These are phyloP conservation scores for Orbilia javanica DNA, from an alignment of 2,329 filamentous ascomycete genomes.

Conservation along the genomic window DNA sequence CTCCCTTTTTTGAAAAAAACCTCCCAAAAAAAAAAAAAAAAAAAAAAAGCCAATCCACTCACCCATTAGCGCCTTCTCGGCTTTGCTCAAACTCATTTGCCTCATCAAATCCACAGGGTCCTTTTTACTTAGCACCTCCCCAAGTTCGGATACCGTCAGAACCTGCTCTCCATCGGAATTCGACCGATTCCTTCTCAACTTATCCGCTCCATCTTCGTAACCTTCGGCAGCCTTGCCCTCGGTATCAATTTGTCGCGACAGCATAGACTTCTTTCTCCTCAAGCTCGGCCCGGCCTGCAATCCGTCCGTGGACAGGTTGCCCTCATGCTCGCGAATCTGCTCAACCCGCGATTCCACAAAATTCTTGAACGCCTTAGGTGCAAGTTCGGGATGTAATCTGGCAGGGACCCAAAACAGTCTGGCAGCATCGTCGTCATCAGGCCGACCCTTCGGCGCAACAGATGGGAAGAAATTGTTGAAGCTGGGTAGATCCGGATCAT, in stretches of 20 bases:
- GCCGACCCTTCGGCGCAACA: slow-evolving; percentile 77
- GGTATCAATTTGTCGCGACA: slow-evolving; percentile 89
- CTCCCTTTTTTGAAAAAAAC: too few species aligned
- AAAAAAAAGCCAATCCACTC: slow-evolving; percentile 42
- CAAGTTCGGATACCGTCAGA: slow-evolving; percentile 76
- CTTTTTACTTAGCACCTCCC: slow-evolving; percentile 76
- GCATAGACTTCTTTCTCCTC: slow-evolving; percentile 91
- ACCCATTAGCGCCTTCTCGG: slow-evolving; percentile 63
- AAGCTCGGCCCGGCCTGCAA: slow-evolving; percentile 73
- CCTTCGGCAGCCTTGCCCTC: slow-evolving; percentile 72
- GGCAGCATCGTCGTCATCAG: slow-evolving; percentile 88
- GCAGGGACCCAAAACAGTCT: slow-evolving; percentile 96
- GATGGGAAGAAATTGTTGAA: slow-evolving; percentile 77
- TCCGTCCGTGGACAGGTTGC: slow-evolving; percentile 72
- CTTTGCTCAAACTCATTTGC: slow-evolving; percentile 73
- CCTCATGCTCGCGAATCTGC: slow-evolving; percentile 71
- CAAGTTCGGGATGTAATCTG: slow-evolving; percentile 90
- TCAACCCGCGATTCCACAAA: slow-evolving; percentile 95
- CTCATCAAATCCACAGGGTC: slow-evolving; percentile 80
- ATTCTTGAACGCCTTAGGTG: slow-evolving; percentile 94
- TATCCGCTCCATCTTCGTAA: slow-evolving; percentile 86
- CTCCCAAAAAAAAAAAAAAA: too few species aligned
- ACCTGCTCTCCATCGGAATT: slow-evolving; percentile 71
- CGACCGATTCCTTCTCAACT: slow-evolving; percentile 80
- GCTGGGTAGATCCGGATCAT: slow-evolving; percentile 80